phyloP scores from a whole-genome alignment of 345 rosid species.

The Ricinus communis region DNA sequence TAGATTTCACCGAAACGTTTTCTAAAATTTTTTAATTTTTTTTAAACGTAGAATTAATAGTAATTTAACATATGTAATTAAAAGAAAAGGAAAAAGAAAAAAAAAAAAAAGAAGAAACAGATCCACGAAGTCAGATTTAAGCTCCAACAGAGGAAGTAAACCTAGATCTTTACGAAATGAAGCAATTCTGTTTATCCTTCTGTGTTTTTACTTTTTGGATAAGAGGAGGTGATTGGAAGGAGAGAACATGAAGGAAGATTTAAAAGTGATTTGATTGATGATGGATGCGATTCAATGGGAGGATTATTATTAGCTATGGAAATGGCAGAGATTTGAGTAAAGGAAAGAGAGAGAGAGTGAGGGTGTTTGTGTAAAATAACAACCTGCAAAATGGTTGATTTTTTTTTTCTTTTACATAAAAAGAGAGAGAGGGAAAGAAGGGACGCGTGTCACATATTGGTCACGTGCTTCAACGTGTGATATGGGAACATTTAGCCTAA shows the following conservation, averaged over 20 bases:
- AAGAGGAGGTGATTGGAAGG: constrained; percentile 17
- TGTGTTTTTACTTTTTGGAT: too few species aligned
- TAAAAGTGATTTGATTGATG: constrained; percentile 23
- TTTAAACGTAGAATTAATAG: background rate
- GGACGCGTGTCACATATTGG: constrained; percentile 25
- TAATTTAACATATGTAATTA: background rate
- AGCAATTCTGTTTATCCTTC: background rate
- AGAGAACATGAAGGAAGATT: constrained; percentile 20
- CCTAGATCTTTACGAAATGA: constrained; percentile 42
- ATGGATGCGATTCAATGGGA: constrained; percentile 14
- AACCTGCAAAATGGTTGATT: constrained; percentile 5
- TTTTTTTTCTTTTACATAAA: too few species aligned
- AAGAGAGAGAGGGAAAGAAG: background rate
- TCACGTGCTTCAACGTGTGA: constrained; percentile 24
- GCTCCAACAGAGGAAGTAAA: constrained; percentile 23
- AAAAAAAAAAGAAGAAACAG: background rate
- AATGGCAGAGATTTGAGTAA: constrained; percentile 25
- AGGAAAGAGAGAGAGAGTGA: background rate
- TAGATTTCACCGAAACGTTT: constrained; percentile 16
- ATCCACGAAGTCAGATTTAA: constrained; percentile 24
- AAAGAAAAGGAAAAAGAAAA: too few species aligned
- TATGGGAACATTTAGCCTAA: too few species aligned
- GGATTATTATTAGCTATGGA: background rate
- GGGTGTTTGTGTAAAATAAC: constrained; percentile 4
- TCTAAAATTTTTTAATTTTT: background rate